Conservation (phyloP, 352 stramenopile species). For the Phytophthora pisi region DNA sequence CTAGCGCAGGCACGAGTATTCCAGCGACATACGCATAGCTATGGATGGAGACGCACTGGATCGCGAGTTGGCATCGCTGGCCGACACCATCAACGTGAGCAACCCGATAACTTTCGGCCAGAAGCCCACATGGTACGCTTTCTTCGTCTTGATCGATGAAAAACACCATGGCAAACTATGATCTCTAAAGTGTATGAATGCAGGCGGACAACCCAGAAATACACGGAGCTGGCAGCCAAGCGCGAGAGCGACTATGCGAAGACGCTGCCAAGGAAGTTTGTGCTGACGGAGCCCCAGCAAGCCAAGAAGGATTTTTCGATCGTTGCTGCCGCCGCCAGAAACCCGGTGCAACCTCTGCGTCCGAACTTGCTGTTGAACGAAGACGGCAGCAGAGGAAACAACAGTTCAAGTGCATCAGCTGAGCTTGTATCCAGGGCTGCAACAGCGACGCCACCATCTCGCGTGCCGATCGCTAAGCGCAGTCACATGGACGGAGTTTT, state of each 20-base stretch:
- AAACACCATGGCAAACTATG: not conserved
- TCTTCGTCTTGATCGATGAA: not conserved
- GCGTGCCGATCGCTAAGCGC: constrained; percentile 72
- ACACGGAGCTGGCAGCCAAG: constrained; percentile 39
- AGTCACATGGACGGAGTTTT: constrained; percentile 83
- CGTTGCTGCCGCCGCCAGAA: constrained; percentile 54
- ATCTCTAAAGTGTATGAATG: constrained; percentile 13
- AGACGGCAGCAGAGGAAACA: constrained; percentile 35
- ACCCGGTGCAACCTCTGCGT: constrained; percentile 60
- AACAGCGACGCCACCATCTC: constrained; percentile 23
- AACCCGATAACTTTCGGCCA: constrained; percentile 82
- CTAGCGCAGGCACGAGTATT: not conserved
- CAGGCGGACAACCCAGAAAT: constrained; percentile 60
- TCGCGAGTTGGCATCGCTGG: constrained; percentile 67
- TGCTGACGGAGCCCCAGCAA: constrained; percentile 63
- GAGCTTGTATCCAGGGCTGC: constrained; percentile 12
- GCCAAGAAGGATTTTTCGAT: constrained; percentile 51
- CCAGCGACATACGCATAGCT: not conserved
- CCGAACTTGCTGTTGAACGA: constrained; percentile 45
- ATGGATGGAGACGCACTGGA: constrained; percentile 64
- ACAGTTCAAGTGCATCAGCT: constrained; percentile 19
- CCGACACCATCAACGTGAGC: constrained; percentile 77
- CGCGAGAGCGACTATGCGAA: constrained; percentile 57
- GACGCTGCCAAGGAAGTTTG: constrained; percentile 63
- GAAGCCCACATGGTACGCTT: constrained; percentile 67